phyloP scores from a whole-genome alignment of 202 grass and related monocot species.

The Eragrostis tef region DNA sequence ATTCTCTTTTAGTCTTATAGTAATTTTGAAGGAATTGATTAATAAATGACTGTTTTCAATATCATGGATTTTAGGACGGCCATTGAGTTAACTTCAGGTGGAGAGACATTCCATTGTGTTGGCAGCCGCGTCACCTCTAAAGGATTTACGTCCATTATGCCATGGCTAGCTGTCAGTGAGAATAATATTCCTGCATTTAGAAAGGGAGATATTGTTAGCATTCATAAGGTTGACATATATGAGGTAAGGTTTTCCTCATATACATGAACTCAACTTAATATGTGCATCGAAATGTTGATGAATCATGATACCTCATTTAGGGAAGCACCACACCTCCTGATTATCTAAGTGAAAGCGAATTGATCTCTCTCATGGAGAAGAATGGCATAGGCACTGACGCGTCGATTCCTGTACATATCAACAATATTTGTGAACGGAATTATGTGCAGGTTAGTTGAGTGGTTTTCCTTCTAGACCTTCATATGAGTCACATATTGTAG shows the following conservation, averaged over 20 bases:
- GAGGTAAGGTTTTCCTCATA: slow-evolving; percentile 65
- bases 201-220: slow-evolving; percentile 65
- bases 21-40: slow-evolving; percentile 4
- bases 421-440: slow-evolving; percentile 94
- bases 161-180: slow-evolving; percentile 83
- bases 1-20: not conserved
- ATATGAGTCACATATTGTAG: slow-evolving; percentile 8
- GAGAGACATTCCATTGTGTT: slow-evolving; percentile 79
- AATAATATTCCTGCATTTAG: slow-evolving; percentile 77
- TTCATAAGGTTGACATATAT: slow-evolving; percentile 82
- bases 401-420: slow-evolving; percentile 97
- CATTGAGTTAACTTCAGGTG: slow-evolving; percentile 81
- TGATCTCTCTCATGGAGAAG: slow-evolving; percentile 99
- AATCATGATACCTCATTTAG: slow-evolving; percentile 53
- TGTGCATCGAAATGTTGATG: slow-evolving; percentile 21
- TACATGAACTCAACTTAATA: slow-evolving; percentile 30
- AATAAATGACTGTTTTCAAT: slow-evolving; percentile 19
- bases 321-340: slow-evolving; percentile 85
- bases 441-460: slow-evolving; percentile 83
- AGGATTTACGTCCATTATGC: slow-evolving; percentile 99
- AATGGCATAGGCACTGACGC: slow-evolving; percentile 95
- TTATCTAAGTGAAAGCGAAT: slow-evolving; percentile 94
- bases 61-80: slow-evolving; percentile 64
- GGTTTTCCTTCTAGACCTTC: slow-evolving; percentile 26
- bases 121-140: slow-evolving; percentile 71